A percentile compares a stretch with the other conserved stretches of the same genome.
Conservation (phyloP, 108 stramenopile species). For the Cylindrotheca closterium region DNA sequence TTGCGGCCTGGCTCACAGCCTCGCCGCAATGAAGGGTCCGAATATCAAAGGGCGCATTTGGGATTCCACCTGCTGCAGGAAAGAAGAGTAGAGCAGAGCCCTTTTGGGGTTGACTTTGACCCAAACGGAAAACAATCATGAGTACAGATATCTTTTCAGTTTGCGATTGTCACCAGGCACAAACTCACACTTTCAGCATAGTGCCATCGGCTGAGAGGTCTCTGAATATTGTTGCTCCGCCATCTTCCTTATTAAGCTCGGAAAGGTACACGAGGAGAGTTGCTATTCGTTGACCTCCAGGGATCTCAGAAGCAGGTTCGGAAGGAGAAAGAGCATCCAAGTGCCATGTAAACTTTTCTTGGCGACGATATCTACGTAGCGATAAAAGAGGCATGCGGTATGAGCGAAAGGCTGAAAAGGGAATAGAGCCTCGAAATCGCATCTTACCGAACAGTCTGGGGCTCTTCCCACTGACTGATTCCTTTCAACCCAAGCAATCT, state of each 20-base stretch:
- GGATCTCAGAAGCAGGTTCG: slow-evolving; percentile 20
- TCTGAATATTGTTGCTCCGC: slow-evolving; percentile 83
- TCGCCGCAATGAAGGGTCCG: slow-evolving; percentile 83
- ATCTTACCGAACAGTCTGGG: slow-evolving; percentile 71
- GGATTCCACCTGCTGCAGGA: slow-evolving; percentile 79
- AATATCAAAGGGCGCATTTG: slow-evolving; percentile 72
- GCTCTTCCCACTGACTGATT: slow-evolving; percentile 78
- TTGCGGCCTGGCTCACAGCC: slow-evolving; percentile 45
- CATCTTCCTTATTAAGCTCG: slow-evolving; percentile 47
- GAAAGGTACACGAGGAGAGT: slow-evolving; percentile 80
- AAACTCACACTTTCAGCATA: slow-evolving; percentile 49
- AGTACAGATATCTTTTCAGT: not conserved
- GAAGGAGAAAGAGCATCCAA: slow-evolving; percentile 71
- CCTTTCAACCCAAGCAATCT: slow-evolving; percentile 65
- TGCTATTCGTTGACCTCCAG: slow-evolving; percentile 72
- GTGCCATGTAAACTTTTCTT: slow-evolving; percentile 87
- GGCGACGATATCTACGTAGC: slow-evolving; percentile 44
- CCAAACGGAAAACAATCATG: not conserved
- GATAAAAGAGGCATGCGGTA: not conserved
- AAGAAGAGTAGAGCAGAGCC: slow-evolving; percentile 84
- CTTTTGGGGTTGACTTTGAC: slow-evolving; percentile 58
- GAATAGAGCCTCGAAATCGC: not conserved
- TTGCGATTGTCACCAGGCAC: not conserved
- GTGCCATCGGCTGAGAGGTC: slow-evolving; percentile 47
- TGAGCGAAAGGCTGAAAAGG: not conserved